Evolutionary conservation across 208 protist species (phyloP).

Genomic region (Crithidia bombi): DNA sequence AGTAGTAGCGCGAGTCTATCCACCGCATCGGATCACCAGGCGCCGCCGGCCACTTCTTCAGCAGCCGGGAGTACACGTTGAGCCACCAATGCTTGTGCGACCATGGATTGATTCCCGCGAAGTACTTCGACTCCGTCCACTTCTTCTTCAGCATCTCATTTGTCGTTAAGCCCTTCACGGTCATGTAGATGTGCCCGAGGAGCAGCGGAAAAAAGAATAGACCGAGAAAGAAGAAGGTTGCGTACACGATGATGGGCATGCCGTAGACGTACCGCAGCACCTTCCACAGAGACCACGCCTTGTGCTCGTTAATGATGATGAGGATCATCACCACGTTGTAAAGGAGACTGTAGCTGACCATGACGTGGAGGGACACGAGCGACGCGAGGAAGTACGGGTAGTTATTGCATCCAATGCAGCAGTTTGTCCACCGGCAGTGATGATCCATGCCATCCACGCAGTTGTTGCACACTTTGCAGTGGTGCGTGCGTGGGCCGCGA

Average conservation of each 20-base stretch:
- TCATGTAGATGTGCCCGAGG: slow-evolving; percentile 48
- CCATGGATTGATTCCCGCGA: slow-evolving; percentile 57
- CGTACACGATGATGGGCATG: slow-evolving; percentile 45
- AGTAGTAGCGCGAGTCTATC: slow-evolving; percentile 52
- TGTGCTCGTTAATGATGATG: slow-evolving; percentile 28
- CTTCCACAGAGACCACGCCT: slow-evolving; percentile 22
- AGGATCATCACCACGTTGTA: slow-evolving; percentile 42
- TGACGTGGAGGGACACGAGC: slow-evolving; percentile 46
- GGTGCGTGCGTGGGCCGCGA: slow-evolving; percentile 54
- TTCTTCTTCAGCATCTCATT: slow-evolving; percentile 45
- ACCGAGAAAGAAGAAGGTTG: slow-evolving; percentile 38
- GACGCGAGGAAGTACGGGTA: slow-evolving; percentile 57
- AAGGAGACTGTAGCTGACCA: slow-evolving; percentile 40
- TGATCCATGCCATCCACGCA: slow-evolving; percentile 74
- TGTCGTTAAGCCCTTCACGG: slow-evolving; percentile 45
- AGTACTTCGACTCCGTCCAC: slow-evolving; percentile 38
- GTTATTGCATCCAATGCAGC: slow-evolving; percentile 67
- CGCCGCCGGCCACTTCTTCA: slow-evolving; percentile 23
- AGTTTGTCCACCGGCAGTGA: slow-evolving; percentile 72
- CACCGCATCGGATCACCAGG: slow-evolving; percentile 25
- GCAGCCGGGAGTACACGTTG: slow-evolving; percentile 29
- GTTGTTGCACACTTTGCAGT: slow-evolving; percentile 65
- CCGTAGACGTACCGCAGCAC: slow-evolving; percentile 34
- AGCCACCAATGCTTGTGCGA: slow-evolving; percentile 35
- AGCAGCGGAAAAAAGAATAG: slow-evolving; percentile 48